Base-by-base conservation (phyloP, 345 rosid genomes). In the Acer saccharum region DNA sequence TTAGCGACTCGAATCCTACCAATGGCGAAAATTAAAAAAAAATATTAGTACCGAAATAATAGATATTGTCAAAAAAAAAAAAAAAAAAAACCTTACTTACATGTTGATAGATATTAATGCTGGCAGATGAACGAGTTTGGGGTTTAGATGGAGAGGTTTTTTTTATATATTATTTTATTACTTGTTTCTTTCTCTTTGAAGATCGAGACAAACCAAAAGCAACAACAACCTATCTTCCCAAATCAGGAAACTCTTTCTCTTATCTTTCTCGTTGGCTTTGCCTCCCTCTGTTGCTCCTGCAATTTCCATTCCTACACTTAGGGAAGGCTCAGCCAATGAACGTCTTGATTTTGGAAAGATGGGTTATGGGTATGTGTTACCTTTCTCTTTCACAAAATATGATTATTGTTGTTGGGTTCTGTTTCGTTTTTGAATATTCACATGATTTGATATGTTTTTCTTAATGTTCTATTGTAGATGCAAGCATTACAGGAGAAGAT, bases 261-360 rank as follows among this genome's bases (percentile, higher is more conserved):
- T 74, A 5, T 77, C 75, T 77, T 80, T 29, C 29, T 72, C 68
- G 67, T 72, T 74, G 78, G 74, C 72, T 52, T 72, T 78, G 77
- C 73, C 67, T 62, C 75, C 78, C 23, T 52, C 18, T 17, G 21
- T 39, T 21, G 41, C 81, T 72, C 46, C 35, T 72, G 77, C 65
- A 54, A 44, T 8, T 68, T 68, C 78, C 85, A 16, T 54, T 78
- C 80, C 79, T 75, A 60, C n/a, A 16, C 68, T 71, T 84, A 95
- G 89, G 98, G 98, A 92, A 87, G 89, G 73, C 74, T 79, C 81
- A 35, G 85, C 81, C 43, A 75, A 90, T 76, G 95, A 90, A 77
- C 98, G 99, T 66, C 91, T 92, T 70, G 87, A 77, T 86, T 94
- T 88, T 85, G 99, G 99, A 83, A 87, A 83, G 89, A 95, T 95